Evolutionary conservation across 2,329 filamentous ascomycete genomes (phyloP).

Genomic region (Fusarium nisikadoi): DNA sequence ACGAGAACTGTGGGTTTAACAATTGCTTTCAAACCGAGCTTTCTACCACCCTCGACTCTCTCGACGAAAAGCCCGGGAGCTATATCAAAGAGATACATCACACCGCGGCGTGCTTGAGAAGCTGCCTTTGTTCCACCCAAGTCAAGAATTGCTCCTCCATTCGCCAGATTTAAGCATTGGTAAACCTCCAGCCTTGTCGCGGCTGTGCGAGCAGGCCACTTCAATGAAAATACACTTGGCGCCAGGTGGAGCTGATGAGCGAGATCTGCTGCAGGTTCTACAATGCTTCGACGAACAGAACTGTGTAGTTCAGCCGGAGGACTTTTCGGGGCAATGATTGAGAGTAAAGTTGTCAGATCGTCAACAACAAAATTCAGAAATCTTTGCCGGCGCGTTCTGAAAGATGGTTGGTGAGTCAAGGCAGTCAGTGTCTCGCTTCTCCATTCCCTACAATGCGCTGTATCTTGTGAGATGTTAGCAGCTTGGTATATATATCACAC

Average conservation of each 20-base stretch:
- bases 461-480: conserved; percentile 41
- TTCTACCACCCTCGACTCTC: conserved; percentile 49
- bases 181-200: conserved; percentile 51
- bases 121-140: conserved; percentile 45
- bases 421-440: conserved; percentile 52
- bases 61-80: conserved; percentile 53
- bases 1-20: conserved; percentile 50
- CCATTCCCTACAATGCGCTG: conserved; percentile 51
- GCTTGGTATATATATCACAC: background rate
- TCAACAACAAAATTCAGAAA: conserved; percentile 47
- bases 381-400: conserved; percentile 45
- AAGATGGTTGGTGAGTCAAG: conserved; percentile 46
- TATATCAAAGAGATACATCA: conserved; percentile 52
- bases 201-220: conserved; percentile 52
- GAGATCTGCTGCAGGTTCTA: conserved; percentile 52
- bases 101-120: conserved; percentile 45
- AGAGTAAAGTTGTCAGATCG: conserved; percentile 49
- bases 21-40: conserved; percentile 47
- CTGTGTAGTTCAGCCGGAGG: conserved; percentile 45
- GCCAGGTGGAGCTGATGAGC: conserved; percentile 52
- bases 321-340: conserved; percentile 44
- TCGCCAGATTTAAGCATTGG: conserved; percentile 51
- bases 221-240: conserved; percentile 49
- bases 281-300: conserved; percentile 48
- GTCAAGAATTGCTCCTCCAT: conserved; percentile 45